Percentiles rank a stretch among this genome's conserved stretches.
Evolutionary conservation across 1,284 basidiomycete genomes (phyloP).

Genomic region (Ganoderma resinaceum): DNA sequence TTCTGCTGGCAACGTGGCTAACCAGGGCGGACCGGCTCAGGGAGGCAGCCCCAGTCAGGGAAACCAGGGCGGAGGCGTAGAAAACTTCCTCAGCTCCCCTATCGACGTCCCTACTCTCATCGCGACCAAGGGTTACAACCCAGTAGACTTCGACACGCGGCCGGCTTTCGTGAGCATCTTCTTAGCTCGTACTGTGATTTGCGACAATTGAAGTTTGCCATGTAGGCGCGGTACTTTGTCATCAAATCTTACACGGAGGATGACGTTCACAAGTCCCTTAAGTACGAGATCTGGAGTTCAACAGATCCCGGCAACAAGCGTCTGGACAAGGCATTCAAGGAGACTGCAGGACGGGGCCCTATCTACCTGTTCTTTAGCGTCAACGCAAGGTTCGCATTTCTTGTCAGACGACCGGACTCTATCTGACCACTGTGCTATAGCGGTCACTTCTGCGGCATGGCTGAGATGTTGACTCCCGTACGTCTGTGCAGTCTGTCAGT

Average conservation of each 20-base stretch:
- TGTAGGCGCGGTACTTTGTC: constrained; percentile 89
- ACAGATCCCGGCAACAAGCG: constrained; percentile 96
- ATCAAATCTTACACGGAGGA: constrained; percentile 99
- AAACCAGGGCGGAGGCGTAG: constrained; percentile 32
- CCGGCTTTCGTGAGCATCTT: constrained; percentile 71
- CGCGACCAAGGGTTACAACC: constrained; percentile 91
- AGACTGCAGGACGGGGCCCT: constrained; percentile 83
- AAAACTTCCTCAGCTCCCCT: constrained; percentile 59
- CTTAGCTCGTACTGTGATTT: constrained; percentile 4
- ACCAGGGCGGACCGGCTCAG: constrained; percentile 26
- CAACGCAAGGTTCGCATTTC: constrained; percentile 74
- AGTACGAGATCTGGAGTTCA: constrained; percentile 97
- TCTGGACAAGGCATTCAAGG: constrained; percentile 94
- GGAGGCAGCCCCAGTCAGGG: constrained; percentile 37
- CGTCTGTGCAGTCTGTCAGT: constrained; percentile 5
- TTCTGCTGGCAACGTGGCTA: constrained; percentile 29
- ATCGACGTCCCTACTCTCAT: constrained; percentile 89
- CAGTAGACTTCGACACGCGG: constrained; percentile 82
- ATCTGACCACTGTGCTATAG: constrained; percentile 45
- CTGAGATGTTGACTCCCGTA: constrained; percentile 92
- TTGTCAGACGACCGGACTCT: background rate
- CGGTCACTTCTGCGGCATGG: constrained; percentile 97
- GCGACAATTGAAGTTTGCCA: constrained; percentile 20
- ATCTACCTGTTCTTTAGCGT: constrained; percentile 98
- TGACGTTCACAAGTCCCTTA: constrained; percentile 95